Percentiles rank a stretch among this genome's conserved stretches.
Evolutionary conservation across 1,139 yeast species (phyloP).

Genomic region (Hyphopichia buzzinii): DNA sequence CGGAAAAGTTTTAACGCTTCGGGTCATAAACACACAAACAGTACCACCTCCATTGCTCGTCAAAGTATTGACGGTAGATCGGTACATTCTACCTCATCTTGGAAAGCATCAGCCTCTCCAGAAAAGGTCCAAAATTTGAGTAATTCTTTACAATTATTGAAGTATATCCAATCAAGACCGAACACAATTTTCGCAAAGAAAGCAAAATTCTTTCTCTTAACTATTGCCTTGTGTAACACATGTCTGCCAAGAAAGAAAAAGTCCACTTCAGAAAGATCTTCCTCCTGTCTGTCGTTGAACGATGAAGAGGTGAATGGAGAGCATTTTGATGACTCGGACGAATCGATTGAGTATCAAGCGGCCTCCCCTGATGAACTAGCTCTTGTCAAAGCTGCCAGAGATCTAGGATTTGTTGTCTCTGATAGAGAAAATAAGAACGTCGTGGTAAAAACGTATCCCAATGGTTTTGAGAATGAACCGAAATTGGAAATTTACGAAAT

Average conservation of each 20-base stretch:
- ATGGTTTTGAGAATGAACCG: slow-evolving; percentile 69
- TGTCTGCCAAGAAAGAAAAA: slow-evolving; percentile 63
- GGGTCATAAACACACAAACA: slow-evolving; percentile 16
- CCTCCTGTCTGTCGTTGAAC: slow-evolving; percentile 12
- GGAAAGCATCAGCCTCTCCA: slow-evolving; percentile 44
- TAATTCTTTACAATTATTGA: slow-evolving; percentile 55
- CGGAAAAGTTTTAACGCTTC: slow-evolving; percentile 5
- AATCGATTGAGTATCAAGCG: slow-evolving; percentile 73
- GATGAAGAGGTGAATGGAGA: slow-evolving; percentile 18
- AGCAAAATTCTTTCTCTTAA: slow-evolving; percentile 74
- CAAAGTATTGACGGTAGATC: slow-evolving; percentile 27
- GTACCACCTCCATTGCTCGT: slow-evolving; percentile 34
- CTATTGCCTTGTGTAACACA: slow-evolving; percentile 85
- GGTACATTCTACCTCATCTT: slow-evolving; percentile 20
- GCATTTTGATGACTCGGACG: slow-evolving; percentile 28
- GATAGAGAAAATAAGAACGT: slow-evolving; percentile 62
- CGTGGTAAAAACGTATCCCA: slow-evolving; percentile 74
- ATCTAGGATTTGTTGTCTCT: slow-evolving; percentile 79
- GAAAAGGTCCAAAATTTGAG: slow-evolving; percentile 23
- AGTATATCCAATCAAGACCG: slow-evolving; percentile 71
- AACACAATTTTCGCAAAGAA: slow-evolving; percentile 64
- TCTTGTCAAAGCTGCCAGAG: slow-evolving; percentile 89
- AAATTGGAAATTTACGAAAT: slow-evolving; percentile 68
- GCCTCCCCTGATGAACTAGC: slow-evolving; percentile 97
- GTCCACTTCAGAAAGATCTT: slow-evolving; percentile 7